Conservation (phyloP, 768 basidiomycete species). For the Vararia minispora region DNA sequence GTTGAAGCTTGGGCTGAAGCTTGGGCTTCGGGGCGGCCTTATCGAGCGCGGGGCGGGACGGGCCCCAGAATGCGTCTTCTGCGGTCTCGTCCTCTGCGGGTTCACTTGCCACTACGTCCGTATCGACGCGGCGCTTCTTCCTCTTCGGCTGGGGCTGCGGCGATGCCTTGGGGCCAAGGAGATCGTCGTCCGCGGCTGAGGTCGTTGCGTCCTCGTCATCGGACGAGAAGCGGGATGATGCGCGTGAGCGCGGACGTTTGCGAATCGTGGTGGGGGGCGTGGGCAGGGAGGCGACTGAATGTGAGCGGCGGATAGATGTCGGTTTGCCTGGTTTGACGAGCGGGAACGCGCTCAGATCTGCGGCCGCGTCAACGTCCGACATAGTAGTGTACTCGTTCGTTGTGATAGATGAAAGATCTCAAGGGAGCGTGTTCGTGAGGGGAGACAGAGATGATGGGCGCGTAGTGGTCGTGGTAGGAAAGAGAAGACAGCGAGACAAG, state of each 20-base stretch:
- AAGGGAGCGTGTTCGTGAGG: too few species aligned
- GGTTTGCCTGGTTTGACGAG: too few species aligned
- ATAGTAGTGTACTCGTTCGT: too few species aligned
- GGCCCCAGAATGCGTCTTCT: constrained; percentile 15
- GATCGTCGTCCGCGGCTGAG: too few species aligned
- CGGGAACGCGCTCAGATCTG: too few species aligned
- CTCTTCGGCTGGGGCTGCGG: constrained; percentile 8
- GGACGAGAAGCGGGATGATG: constrained; percentile 11
- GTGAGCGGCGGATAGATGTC: too few species aligned
- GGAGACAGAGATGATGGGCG: too few species aligned
- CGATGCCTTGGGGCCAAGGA: constrained; percentile 9
- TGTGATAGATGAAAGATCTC: too few species aligned
- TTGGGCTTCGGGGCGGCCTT: neutral
- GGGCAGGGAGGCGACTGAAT: constrained; percentile 13
- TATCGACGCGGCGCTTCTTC: constrained; percentile 13
- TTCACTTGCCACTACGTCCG: constrained; percentile 11
- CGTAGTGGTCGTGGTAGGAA: too few species aligned
- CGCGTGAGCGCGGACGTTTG: constrained; percentile 14
- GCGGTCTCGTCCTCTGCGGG: constrained; percentile 8
- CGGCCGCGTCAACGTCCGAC: too few species aligned
- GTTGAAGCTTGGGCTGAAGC: constrained; percentile 1
- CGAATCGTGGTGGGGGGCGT: constrained; percentile 12
- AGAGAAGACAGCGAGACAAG: too few species aligned
- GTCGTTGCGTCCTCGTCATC: constrained; percentile 12
- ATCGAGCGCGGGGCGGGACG: too few species aligned